Conservation (phyloP, 768 basidiomycete genomes). For the Serendipita sp. region DNA sequence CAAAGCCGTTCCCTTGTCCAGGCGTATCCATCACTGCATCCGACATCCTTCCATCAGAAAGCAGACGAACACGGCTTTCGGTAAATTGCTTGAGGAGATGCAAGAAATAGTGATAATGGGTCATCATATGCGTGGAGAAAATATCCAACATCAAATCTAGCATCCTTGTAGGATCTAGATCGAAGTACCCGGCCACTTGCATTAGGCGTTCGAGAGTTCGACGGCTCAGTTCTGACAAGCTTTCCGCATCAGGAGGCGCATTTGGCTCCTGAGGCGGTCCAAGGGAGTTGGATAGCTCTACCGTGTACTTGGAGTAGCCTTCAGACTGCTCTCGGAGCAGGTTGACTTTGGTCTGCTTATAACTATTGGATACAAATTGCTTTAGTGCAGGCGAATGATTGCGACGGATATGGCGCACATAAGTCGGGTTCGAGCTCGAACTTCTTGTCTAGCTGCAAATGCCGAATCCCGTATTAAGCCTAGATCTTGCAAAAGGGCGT, state of each 20-base stretch:
- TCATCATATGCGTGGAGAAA: slow-evolving; percentile 60
- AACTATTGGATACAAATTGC: slow-evolving; percentile 29
- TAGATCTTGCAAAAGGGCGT: background rate
- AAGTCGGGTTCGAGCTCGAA: slow-evolving; percentile 11
- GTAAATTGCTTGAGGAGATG: slow-evolving; percentile 74
- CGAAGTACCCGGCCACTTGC: slow-evolving; percentile 72
- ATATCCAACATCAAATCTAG: slow-evolving; percentile 89
- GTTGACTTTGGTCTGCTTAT: slow-evolving; percentile 98
- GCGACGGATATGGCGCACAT: slow-evolving; percentile 9
- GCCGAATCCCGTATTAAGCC: background rate
- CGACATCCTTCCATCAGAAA: background rate
- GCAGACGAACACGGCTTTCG: slow-evolving; percentile 31
- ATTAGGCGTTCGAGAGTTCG: slow-evolving; percentile 46
- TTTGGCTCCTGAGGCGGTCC: slow-evolving; percentile 52
- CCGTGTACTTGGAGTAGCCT: slow-evolving; percentile 84
- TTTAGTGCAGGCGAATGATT: background rate
- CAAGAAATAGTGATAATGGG: slow-evolving; percentile 80
- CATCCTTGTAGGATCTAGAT: slow-evolving; percentile 86
- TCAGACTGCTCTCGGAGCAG: slow-evolving; percentile 93
- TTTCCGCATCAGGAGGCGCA: slow-evolving; percentile 26
- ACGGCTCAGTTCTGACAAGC: slow-evolving; percentile 24
- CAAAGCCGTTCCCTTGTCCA: background rate
- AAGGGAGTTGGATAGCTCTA: slow-evolving; percentile 62
- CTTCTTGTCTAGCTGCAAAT: slow-evolving; percentile 5
- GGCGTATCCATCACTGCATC: background rate